phyloP scores from a whole-genome alignment of 1,284 basidiomycete species.

The Ganoderma multipileum region DNA sequence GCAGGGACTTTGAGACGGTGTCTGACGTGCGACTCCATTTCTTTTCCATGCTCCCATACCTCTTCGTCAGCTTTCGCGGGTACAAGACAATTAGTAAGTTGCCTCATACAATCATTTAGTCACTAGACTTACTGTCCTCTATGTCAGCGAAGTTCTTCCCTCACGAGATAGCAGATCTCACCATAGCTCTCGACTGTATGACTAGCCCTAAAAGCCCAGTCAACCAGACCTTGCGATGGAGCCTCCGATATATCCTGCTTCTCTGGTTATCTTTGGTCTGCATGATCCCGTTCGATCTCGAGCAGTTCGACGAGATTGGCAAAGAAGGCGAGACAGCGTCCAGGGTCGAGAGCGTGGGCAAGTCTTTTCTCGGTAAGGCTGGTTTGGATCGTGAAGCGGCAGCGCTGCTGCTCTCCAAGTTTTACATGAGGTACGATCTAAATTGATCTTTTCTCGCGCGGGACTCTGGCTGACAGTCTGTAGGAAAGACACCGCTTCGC shows the following conservation, averaged over 20 bases:
- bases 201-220: slow-evolving; percentile 54
- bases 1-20: slow-evolving; percentile 42
- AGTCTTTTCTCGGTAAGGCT: slow-evolving; percentile 66
- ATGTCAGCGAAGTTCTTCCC: slow-evolving; percentile 87
- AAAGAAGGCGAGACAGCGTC: slow-evolving; percentile 56
- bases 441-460: background rate
- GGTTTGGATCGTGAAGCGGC: slow-evolving; percentile 88
- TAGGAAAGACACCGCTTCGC: slow-evolving; percentile 69
- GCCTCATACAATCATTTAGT: slow-evolving; percentile 29
- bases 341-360: slow-evolving; percentile 66
- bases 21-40: slow-evolving; percentile 55
- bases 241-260: slow-evolving; percentile 84
- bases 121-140: slow-evolving; percentile 12
- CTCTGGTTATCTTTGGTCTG: slow-evolving; percentile 95
- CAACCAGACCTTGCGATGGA: slow-evolving; percentile 66
- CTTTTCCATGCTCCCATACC: slow-evolving; percentile 77
- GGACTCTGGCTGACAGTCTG: slow-evolving; percentile 19
- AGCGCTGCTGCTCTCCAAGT: slow-evolving; percentile 71
- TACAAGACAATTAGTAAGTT: slow-evolving; percentile 89
- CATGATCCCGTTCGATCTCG: slow-evolving; percentile 93
- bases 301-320: slow-evolving; percentile 77
- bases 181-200: slow-evolving; percentile 76
- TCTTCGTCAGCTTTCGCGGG: slow-evolving; percentile 89
- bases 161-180: slow-evolving; percentile 85
- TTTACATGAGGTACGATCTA: slow-evolving; percentile 74